Base-by-base conservation (phyloP, 2,329 filamentous ascomycete species). In the Coniochaeta hoffmannii region DNA sequence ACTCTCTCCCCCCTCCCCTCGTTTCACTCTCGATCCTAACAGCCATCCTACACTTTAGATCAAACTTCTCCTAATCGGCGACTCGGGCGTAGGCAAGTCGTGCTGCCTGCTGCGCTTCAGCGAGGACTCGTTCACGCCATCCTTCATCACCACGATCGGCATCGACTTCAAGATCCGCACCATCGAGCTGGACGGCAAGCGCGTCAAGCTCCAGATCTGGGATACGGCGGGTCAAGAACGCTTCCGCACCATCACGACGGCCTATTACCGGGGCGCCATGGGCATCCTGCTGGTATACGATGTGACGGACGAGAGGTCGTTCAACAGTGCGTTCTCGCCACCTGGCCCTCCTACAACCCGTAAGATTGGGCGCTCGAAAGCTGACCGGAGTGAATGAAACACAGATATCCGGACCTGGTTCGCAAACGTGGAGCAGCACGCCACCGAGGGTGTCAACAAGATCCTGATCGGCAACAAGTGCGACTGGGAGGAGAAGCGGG, bases 101-200 rank as follows among this genome's bases (percentile, higher is more conserved):
- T 97, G 92, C 85, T 96, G 92, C 76, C 82, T 97, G 72, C 80
- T 97, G 69, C 90, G 92, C 66, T 97, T 97, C 80, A 96, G 90
- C 75, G 92, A 97, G 77, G 92, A 97, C 79, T 95, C 90, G 50
- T 97, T 96, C 78, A 97, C 92, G 54, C 92, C 92, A 44, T 96
- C 90, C 65, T 97, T 96, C 81, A 97, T 97, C 79, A 96, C 92
- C 60, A 99, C 94, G 60, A 99, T 99, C 75, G 94, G 94, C 65
- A 97, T 99, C 78, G 94, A 99, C 77, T 99, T 99, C 81, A 99
- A 99, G 83, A 99, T 99, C 71, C 85, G 94, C 64, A 99, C 94
- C 62, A 99, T 99, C 76, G 94, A 99, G 77, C 81, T 99, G 64
- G 94, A 99, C 76, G 93, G 93, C 71, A 99, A 99, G 84, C 85